These are phyloP conservation scores for Pleurotus eryngii DNA, from an alignment of 768 basidiomycete species.

Conservation along the genomic window DNA sequence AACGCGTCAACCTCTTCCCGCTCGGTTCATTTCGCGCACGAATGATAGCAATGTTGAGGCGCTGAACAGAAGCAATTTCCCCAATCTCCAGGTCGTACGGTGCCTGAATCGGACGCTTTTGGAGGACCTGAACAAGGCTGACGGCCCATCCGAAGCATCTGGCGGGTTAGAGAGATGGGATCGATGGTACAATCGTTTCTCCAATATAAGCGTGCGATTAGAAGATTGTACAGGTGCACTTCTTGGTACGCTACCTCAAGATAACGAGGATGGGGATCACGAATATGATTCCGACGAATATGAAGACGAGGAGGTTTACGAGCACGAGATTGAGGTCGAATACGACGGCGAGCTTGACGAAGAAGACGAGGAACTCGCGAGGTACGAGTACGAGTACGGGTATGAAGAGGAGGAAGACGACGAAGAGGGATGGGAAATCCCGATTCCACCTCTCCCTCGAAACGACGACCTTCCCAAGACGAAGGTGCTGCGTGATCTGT, in stretches of 20 bases:
- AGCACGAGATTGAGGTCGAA: conserved; percentile 28
- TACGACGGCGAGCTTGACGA: conserved; percentile 22
- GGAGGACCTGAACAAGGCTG: conserved; percentile 51
- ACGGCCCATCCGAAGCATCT: conserved; percentile 40
- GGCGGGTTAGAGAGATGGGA: conserved; percentile 59
- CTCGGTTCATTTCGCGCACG: conserved; percentile 43
- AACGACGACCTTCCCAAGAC: conserved; percentile 24
- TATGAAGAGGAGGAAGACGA: conserved; percentile 27
- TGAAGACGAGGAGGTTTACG: conserved; percentile 27
- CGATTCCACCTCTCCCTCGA: conserved; percentile 25
- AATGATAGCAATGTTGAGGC: conserved; percentile 69
- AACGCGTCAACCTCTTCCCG: conserved; percentile 38
- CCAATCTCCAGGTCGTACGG: conserved; percentile 55
- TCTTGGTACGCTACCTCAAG: conserved; percentile 49
- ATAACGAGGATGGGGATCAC: conserved; percentile 23
- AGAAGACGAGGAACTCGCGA: conserved; percentile 26
- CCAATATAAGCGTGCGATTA: conserved; percentile 47
- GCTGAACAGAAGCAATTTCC: conserved; percentile 53
- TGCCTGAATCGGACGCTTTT: conserved; percentile 55
- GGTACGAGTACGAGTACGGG: conserved; percentile 24
- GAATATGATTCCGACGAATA: conserved; percentile 23
- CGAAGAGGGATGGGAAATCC: conserved; percentile 23
- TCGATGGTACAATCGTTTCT: conserved; percentile 61
- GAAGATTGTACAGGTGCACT: conserved; percentile 75
- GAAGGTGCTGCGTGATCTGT: conserved; percentile 47